Base-by-base conservation (phyloP, 495 filamentous ascomycete genomes). In the Podospora bellae-mahoneyi region DNA sequence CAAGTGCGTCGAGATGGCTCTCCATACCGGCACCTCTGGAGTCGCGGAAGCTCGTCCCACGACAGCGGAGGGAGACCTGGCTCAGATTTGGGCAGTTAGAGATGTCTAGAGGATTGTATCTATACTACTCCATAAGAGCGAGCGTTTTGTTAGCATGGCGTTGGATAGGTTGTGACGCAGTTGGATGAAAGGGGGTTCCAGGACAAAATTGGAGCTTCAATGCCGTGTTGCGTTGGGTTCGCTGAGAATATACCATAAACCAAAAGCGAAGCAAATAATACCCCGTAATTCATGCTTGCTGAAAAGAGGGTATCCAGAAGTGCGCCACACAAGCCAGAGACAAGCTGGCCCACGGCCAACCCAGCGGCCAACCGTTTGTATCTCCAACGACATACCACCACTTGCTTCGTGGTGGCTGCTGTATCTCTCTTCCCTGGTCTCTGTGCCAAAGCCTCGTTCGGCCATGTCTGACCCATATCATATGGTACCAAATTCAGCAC, bases 101-200 rank as follows among this genome's bases (percentile, higher is more conserved):
- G 39, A 48, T 48, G 39, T 5, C 13, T 48, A 48, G 39, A 2
- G 39, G 13, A 10, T 48, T 48, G 39, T 48, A 48, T 18, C 13
- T 13, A 10, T 13, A 48, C 6, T 48, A 10, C 13, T 13, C 0
- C 2, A 48, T 48, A 48, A 48, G 2, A 48, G 39, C 5, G 39
- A 48, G 39, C 39, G 39, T 48, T 48, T 10, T 5, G 39, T 48
- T 9, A 48, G 39, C 39, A 48, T 10, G 39, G 39, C 39, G 39
- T 48, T 48, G 7, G 39, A 48, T 9, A 48, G 39, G 15, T 48
- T 48, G 7, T 48, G 39, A 9, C 13, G 6, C 39, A 0, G 0
- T 78, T 44, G 77, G 78, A 2, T 76, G 72, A 18, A 69, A 65
- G 9, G 75, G 75, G 78, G 55, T 81, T 80, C 32, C 75, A 77